phyloP scores from a whole-genome alignment of 1,284 basidiomycete species.

The Mycosarcoma mackinlayi region DNA sequence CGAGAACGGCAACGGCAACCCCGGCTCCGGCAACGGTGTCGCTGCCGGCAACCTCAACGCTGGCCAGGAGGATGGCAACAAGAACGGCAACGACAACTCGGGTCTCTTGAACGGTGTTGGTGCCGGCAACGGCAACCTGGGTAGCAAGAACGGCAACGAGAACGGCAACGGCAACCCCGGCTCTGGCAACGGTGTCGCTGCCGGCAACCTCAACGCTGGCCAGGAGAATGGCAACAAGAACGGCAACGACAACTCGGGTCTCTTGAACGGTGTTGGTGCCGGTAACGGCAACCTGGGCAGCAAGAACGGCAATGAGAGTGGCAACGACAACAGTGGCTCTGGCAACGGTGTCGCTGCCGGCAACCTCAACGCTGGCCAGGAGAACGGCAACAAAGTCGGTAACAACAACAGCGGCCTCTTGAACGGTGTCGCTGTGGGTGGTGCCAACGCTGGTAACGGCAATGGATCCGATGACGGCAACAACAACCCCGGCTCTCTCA shows the following conservation, averaged over 20 bases:
- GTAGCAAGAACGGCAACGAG: slow-evolving; percentile 10
- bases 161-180: slow-evolving; percentile 27
- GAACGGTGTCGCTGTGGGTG: slow-evolving; percentile 18
- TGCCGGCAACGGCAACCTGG: slow-evolving; percentile 11
- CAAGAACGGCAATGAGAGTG: slow-evolving; percentile 17
- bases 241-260: slow-evolving; percentile 18
- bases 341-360: slow-evolving; percentile 5
- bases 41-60: slow-evolving; percentile 9
- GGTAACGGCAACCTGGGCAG: slow-evolving; percentile 17
- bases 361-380: slow-evolving; percentile 9
- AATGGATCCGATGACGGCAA: slow-evolving; percentile 33
- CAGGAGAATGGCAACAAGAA: slow-evolving; percentile 19
- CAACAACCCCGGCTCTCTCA: slow-evolving; percentile 12
- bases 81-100: slow-evolving; percentile 20
- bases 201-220: slow-evolving; percentile 20
- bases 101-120: slow-evolving; percentile 6
- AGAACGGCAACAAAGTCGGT: slow-evolving; percentile 11
- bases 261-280: slow-evolving; percentile 1
- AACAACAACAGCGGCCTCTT: slow-evolving; percentile 14
- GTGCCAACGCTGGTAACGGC: slow-evolving; percentile 13
- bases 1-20: slow-evolving; percentile 13
- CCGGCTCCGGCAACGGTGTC: slow-evolving; percentile 8
- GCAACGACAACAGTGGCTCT: slow-evolving; percentile 9
- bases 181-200: slow-evolving; percentile 1
- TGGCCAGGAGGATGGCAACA: slow-evolving; percentile 10